phyloP scores from a whole-genome alignment of 768 basidiomycete genomes.

The Serendipita sp. region DNA sequence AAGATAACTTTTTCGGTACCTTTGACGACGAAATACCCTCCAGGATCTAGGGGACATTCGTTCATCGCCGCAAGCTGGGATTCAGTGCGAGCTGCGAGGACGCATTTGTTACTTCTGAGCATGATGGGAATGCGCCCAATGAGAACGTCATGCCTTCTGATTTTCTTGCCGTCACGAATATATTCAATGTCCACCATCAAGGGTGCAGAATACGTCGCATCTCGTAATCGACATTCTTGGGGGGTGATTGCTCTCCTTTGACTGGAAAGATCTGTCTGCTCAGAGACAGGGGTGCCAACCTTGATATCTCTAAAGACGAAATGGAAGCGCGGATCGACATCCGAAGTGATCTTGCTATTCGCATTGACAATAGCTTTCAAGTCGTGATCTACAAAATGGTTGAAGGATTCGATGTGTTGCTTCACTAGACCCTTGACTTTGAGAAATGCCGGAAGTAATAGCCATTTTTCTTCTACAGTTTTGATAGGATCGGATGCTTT shows the following conservation, averaged over 20 bases:
- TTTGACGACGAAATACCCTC: slow-evolving; percentile 98
- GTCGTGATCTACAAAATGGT: slow-evolving; percentile 94
- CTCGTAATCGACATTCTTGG: slow-evolving; percentile 91
- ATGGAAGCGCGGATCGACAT: slow-evolving; percentile 93
- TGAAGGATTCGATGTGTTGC: slow-evolving; percentile 98
- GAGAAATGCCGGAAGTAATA: slow-evolving; percentile 86
- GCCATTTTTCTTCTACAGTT: slow-evolving; percentile 97
- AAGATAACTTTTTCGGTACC: slow-evolving; percentile 99
- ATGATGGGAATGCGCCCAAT: slow-evolving; percentile 92
- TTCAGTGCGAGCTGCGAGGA: slow-evolving; percentile 60
- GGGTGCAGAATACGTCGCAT: slow-evolving; percentile 85
- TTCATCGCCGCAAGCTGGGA: slow-evolving; percentile 82
- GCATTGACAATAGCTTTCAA: slow-evolving; percentile 93
- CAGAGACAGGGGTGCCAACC: slow-evolving; percentile 81
- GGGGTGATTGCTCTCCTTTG: slow-evolving; percentile 65
- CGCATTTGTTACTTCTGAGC: slow-evolving; percentile 90
- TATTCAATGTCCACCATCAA: slow-evolving; percentile 92
- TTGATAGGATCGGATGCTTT: slow-evolving; percentile 83
- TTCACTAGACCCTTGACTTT: slow-evolving; percentile 98
- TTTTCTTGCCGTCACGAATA: slow-evolving; percentile 77
- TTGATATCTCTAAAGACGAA: slow-evolving; percentile 92
- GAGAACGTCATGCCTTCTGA: slow-evolving; percentile 63
- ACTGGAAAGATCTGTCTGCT: slow-evolving; percentile 64
- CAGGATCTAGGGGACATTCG: slow-evolving; percentile 95
- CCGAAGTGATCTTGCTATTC: slow-evolving; percentile 86